Evolutionary conservation across 805 yeast species (phyloP), one percentile per base, ranked within the genome.

Genomic region (Kodamaea fukazawae): DNA sequence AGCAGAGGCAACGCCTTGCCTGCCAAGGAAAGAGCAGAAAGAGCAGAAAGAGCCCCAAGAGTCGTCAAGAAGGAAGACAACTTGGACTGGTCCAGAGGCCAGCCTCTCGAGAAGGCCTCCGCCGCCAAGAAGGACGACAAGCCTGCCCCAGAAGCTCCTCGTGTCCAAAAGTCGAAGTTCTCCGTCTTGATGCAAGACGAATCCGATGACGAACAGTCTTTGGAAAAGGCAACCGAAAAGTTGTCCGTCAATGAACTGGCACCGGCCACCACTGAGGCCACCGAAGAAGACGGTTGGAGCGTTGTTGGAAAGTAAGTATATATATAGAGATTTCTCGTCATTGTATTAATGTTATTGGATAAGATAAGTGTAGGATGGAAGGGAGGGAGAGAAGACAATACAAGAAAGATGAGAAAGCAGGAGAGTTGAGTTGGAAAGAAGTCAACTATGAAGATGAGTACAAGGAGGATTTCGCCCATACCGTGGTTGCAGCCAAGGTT

Each of bases 181-280:
- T 63, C 71, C 35, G 79, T 78, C 16, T 61, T 79, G 54, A 65
- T 74, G 37, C 57, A 55, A 39, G 62, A 61, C 35, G 80, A 70
- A 38, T 81, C 77, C 3, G 78, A 72, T 2, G 78, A 71, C 1
- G 75, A 70, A 5, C 69, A 65, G 14, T 61, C 55, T 33, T 62
- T 46, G 32, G 51, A 41, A 25, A 44, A 40, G 17, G 43, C 37
- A 31, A 36, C 33, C 27, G 36, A 23, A 26, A 12, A 27, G 23
- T 14, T 32, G 26, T 29, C 47, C 16, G 48, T 42, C 29, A 48
- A 40, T 34, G 30, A 41, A 15, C 44, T 44, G 12, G 36, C 48
- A 17, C 31, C 53, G 32, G 53, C 45, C n/a, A 48, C 63, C 34
- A 58, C 45, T 18, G 61, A 54, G 5, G 38, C 54, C 8, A 8